Base-by-base conservation (phyloP, 495 filamentous ascomycete species). In the Xylaria palmicola region DNA sequence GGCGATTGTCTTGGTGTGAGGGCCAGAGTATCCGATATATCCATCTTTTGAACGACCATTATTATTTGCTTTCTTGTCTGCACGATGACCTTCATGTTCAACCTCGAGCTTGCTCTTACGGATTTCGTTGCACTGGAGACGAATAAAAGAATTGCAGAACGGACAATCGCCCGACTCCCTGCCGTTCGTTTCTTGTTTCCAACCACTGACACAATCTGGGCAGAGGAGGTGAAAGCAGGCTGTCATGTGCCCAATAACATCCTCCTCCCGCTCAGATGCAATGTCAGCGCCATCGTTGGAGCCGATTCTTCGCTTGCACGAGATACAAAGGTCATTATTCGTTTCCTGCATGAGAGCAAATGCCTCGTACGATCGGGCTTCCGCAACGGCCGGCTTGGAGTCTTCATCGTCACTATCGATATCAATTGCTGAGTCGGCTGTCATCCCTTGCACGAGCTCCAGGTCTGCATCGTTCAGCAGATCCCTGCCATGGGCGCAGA, bases 401-500 rank as follows among this genome's bases (percentile, higher is more conserved):
- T 86, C 81, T 0, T 87, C 80, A 8, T 81, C 79, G 30, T 90
- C 89, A 55, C 89, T 89, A 53, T 91, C 90, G 6, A 98, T 80
- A 64, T 94, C 87, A 62, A 98, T 97, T 1, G 94, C 89, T 56
- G 91, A 89, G 8, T 90, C 84, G 7, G 83, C 82, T 45, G 86
- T 92, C 68, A 93, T 75, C 9, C 94, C 94, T 66, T 90, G 86
- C 56, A 89, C 85, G 13, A 87, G 77, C 39, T 88, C 85, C 17
- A 94, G 81, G 66, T 97, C 93, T 48, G 92, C 86, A 17, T 91
- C 85, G 45, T 85, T 87, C 2, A 98, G 82, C 27, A 98, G 82
- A 58, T 97, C 94, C 66, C 86, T 88, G 6, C 94, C 94, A 73
- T 96, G 91, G 4, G 93, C 94, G 66, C 91, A 97, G 30, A 97